phyloP scores from a whole-genome alignment of 495 filamentous ascomycete genomes.

The Alectoria sarmentosa region DNA sequence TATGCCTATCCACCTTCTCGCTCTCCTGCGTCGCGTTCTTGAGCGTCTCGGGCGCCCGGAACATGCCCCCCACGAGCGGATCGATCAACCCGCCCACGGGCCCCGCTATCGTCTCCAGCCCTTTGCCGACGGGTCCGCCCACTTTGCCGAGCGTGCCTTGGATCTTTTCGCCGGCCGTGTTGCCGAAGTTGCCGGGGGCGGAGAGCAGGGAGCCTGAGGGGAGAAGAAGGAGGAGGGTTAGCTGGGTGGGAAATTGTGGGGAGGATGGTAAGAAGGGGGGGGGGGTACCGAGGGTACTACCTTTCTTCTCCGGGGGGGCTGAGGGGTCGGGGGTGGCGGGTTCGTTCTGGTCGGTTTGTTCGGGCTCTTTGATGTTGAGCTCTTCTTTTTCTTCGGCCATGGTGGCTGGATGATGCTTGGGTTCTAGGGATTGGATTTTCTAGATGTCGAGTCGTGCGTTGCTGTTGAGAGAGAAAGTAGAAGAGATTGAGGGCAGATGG shows the following conservation, averaged over 20 bases:
- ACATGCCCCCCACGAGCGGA: slow-evolving; percentile 26
- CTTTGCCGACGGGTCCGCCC: slow-evolving; percentile 27
- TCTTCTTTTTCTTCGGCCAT: slow-evolving; percentile 12
- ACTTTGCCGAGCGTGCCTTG: slow-evolving; percentile 24
- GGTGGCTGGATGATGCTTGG: neutral
- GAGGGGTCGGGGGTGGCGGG: neutral
- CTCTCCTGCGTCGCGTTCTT: slow-evolving; percentile 15
- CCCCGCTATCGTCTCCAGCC: slow-evolving; percentile 20
- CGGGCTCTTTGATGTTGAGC: neutral
- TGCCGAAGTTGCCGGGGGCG: slow-evolving; percentile 20
- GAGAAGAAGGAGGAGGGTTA: neutral
- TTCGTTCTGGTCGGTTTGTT: neutral
- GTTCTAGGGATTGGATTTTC: neutral
- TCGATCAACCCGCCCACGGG: slow-evolving; percentile 27
- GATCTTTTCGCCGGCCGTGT: slow-evolving; percentile 21
- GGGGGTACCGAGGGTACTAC: neutral
- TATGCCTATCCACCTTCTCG: slow-evolving; percentile 18
- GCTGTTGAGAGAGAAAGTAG: neutral
- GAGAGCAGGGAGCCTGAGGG: slow-evolving; percentile 3
- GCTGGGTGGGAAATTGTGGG: neutral
- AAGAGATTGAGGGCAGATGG: neutral
- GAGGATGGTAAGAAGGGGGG: neutral
- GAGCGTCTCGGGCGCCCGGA: slow-evolving; percentile 17
- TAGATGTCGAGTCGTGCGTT: neutral
- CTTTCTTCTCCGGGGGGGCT: neutral